Evolutionary conservation across 1,284 basidiomycete genomes (phyloP).

Genomic region (Cutaneotrichosporon cyanovorans): DNA sequence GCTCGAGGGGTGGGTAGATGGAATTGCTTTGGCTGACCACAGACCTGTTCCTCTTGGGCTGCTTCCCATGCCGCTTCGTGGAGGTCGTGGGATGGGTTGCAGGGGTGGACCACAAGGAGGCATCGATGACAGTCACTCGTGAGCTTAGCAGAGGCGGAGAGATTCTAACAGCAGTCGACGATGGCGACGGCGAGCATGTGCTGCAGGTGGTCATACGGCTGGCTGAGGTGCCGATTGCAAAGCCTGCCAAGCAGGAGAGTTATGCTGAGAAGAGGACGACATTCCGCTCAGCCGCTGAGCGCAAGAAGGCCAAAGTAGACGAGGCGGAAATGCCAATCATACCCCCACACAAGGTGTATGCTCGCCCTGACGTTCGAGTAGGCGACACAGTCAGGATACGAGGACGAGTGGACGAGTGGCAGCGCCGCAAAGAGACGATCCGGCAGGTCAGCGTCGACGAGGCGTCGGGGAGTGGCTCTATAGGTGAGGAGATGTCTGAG

Average conservation of each 20-base stretch:
- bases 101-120: constrained; percentile 35
- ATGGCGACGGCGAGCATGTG: constrained; percentile 32
- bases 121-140: constrained; percentile 24
- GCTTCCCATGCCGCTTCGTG: constrained; percentile 33
- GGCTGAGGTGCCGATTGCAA: constrained; percentile 1
- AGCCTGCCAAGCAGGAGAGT: background rate
- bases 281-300: constrained; percentile 9
- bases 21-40: background rate
- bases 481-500: constrained; percentile 20
- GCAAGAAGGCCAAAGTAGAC: background rate
- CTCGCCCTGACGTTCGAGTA: constrained; percentile 29
- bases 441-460: constrained; percentile 33
- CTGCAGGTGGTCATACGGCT: constrained; percentile 24
- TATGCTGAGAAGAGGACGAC: background rate
- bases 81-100: constrained; percentile 40
- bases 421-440: constrained; percentile 20
- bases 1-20: constrained; percentile 8
- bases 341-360: constrained; percentile 15
- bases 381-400: constrained; percentile 36
- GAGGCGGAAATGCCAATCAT: background rate
- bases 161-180: constrained; percentile 28
- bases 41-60: constrained; percentile 36
- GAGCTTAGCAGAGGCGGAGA: background rate
- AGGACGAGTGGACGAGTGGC: constrained; percentile 35
- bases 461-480: constrained; percentile 23